Evolutionary conservation across 106 monocot species (phyloP), one percentile per base, ranked within the genome.

Genomic region (Acanthochlamys bracteata): DNA sequence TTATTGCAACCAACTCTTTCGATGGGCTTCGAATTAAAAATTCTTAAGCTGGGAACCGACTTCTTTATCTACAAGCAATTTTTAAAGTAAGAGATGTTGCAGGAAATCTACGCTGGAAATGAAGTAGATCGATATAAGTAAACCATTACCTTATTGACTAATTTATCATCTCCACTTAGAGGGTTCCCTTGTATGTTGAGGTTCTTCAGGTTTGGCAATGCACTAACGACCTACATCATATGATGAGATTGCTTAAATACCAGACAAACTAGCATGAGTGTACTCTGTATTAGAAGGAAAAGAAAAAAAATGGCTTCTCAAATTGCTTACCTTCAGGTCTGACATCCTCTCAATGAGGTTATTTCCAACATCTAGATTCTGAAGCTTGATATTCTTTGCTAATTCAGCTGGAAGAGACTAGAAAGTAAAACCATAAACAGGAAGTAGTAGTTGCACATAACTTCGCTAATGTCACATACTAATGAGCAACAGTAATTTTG

Each of bases 131-230:
- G n/a, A n/a, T n/a, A n/a, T n/a, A 12, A 26, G 47, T 33, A 11
- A n/a, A 26, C 23, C 22, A 11, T 71, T 9, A 90, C 96, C 96
- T 88, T 85, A 25, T 88, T 80, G 6, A 25, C 69, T 59, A 91
- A 64, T 27, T 83, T 83, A 47, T 83, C 80, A 39, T 81, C 79
- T 67, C 83, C 76, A 51, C 76, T 73, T 55, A 91, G 66, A 26
- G 87, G 96, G 66, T 96, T 96, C 68, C 85, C 90, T 59, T 78
- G 78, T 53, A 96, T 55, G 64, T 96, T 91, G 33, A 96, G 90
- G 74, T 83, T 96, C 59, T 59, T 96, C 59, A 96, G 80, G 43
- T 82, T 80, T 12, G 62, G 65, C 57, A 91, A 59, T 25, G 67
- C 42, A 69, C 88, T 87, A 63, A 96, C 66, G 11, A 90, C 87